A percentile compares a stretch with the other conserved stretches of the same genome.
phyloP scores from a whole-genome alignment of 2,329 filamentous ascomycete species.

The Penicillium sp. region DNA sequence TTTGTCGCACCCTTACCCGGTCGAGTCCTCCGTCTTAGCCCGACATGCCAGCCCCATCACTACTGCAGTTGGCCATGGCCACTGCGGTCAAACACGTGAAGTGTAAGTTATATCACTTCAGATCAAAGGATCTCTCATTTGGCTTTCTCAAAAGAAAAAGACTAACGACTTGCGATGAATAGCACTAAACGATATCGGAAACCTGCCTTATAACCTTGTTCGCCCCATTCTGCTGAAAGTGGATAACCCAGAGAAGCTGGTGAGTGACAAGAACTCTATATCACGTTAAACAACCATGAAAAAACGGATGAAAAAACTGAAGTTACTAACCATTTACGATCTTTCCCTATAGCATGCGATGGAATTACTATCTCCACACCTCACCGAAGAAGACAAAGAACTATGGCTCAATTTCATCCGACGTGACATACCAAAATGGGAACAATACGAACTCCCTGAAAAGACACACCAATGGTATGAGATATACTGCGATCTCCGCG shows the following conservation, averaged over 20 bases:
- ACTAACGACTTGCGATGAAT: background rate
- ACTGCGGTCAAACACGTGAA: slow-evolving; percentile 40
- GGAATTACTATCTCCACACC: slow-evolving; percentile 74
- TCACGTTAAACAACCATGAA: background rate
- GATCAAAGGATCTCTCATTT: background rate
- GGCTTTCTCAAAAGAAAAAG: background rate
- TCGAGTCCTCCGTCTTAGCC: slow-evolving; percentile 11
- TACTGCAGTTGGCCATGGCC: slow-evolving; percentile 36
- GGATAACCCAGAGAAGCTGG: slow-evolving; percentile 72
- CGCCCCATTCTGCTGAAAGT: slow-evolving; percentile 70
- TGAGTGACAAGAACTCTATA: slow-evolving; percentile 31
- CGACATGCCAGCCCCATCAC: slow-evolving; percentile 36
- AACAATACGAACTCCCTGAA: slow-evolving; percentile 65
- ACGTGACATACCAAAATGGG: slow-evolving; percentile 70
- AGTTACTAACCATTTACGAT: background rate
- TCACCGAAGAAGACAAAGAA: slow-evolving; percentile 68
- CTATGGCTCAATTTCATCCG: slow-evolving; percentile 80
- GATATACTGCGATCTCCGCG: slow-evolving; percentile 70
- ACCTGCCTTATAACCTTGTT: slow-evolving; percentile 67
- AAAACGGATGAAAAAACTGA: background rate
- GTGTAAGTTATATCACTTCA: slow-evolving; percentile 26
- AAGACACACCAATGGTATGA: slow-evolving; percentile 73
- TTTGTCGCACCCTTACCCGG: background rate
- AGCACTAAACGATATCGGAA: slow-evolving; percentile 70
- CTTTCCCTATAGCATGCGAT: slow-evolving; percentile 51